A percentile compares a stretch with the other conserved stretches of the same genome.
These are phyloP conservation scores for Epichloe gansuensis DNA, from an alignment of 2,329 filamentous ascomycete genomes.

Conservation along the genomic window DNA sequence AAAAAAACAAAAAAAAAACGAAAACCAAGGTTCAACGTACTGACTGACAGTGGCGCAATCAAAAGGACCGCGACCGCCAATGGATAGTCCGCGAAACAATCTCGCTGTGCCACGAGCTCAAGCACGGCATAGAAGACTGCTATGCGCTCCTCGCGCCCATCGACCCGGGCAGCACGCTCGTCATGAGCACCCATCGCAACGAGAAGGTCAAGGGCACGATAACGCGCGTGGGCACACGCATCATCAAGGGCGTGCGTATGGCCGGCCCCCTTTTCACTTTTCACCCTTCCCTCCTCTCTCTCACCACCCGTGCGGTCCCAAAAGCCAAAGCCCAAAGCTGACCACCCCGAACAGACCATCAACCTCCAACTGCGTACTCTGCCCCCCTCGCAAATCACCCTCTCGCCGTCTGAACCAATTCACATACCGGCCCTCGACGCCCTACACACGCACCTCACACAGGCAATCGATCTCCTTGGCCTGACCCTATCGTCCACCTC, in stretches of 20 bases:
- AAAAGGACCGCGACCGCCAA: slow-evolving; percentile 36
- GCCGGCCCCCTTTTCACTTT: slow-evolving; percentile 1
- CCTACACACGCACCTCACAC: slow-evolving; percentile 65
- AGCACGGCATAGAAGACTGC: slow-evolving; percentile 71
- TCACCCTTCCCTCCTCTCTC: background rate
- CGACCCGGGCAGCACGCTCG: slow-evolving; percentile 77
- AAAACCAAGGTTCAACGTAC: background rate
- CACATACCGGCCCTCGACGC: slow-evolving; percentile 57
- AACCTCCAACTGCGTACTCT: slow-evolving; percentile 64
- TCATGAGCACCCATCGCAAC: slow-evolving; percentile 73
- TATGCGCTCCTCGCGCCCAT: slow-evolving; percentile 73
- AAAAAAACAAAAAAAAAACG: background rate
- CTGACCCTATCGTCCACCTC: slow-evolving; percentile 46
- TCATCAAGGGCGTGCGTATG: slow-evolving; percentile 70
- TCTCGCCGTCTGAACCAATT: slow-evolving; percentile 38
- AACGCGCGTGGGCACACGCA: slow-evolving; percentile 77
- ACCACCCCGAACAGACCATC: slow-evolving; percentile 44
- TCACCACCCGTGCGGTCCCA: too few species aligned
- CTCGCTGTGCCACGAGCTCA: slow-evolving; percentile 35
- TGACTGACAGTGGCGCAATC: background rate
- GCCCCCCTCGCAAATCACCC: slow-evolving; percentile 34
- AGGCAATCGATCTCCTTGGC: slow-evolving; percentile 70
- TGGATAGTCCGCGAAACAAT: slow-evolving; percentile 42
- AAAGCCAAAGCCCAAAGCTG: too few species aligned
- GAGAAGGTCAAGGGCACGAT: slow-evolving; percentile 88